These are phyloP conservation scores for Stephania yunnanensis DNA, from an alignment of 164 flowering plant genomes.

Conservation along the genomic window DNA sequence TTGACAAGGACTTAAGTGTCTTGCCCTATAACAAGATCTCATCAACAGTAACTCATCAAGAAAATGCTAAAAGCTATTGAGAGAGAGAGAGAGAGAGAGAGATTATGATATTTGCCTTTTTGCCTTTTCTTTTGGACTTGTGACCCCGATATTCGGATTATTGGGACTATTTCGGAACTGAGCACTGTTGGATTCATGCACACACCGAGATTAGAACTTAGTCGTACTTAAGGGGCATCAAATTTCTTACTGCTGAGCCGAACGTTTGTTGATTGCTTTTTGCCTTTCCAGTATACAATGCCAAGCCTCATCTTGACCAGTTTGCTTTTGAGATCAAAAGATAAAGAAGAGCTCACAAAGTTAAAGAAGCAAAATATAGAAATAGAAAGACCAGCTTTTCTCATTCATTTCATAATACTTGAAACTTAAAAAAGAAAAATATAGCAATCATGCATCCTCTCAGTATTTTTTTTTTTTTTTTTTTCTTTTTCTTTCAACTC, in stretches of 20 bases:
- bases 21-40: not conserved
- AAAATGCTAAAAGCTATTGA: not conserved
- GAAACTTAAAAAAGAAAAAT: constrained; percentile 8
- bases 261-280: too few species aligned
- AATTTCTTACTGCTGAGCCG: too few species aligned
- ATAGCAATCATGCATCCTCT: constrained; percentile 1
- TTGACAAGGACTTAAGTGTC: not conserved
- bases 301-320: constrained; percentile 6
- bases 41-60: not conserved
- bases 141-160: too few species aligned
- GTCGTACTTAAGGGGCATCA: too few species aligned
- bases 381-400: constrained; percentile 24
- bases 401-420: constrained; percentile 14
- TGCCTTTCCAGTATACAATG: constrained; percentile 8
- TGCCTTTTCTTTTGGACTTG: not conserved
- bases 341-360: not conserved
- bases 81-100: constrained; percentile 3
- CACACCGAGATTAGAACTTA: too few species aligned
- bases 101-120: not conserved
- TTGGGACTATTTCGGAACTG: too few species aligned
- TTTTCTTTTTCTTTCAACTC: constrained; percentile 2
- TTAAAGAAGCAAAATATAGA: constrained; percentile 5
- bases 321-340: constrained; percentile 13
- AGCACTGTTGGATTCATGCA: too few species aligned
- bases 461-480: not conserved